Conservation (phyloP, 768 basidiomycete species). For the Collybia mongolica region DNA sequence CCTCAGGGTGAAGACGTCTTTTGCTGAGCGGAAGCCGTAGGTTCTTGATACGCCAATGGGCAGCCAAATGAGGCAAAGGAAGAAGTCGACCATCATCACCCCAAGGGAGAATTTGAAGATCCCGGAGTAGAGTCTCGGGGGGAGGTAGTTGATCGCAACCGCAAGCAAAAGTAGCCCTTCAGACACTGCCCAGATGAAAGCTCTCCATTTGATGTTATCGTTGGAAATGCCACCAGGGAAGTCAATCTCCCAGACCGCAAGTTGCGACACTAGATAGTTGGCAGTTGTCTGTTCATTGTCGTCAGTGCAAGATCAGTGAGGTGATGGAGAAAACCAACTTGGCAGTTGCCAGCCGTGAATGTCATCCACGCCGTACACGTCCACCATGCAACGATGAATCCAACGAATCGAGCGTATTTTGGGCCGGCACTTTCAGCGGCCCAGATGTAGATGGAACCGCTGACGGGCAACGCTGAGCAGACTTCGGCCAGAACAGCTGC, state of each 20-base stretch:
- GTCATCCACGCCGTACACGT: slow-evolving; percentile 96
- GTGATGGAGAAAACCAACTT: slow-evolving; percentile 43
- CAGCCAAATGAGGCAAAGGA: slow-evolving; percentile 88
- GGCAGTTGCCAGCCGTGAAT: slow-evolving; percentile 84
- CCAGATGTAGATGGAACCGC: slow-evolving; percentile 95
- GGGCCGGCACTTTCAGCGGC: slow-evolving; percentile 90
- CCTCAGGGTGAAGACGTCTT: slow-evolving; percentile 80
- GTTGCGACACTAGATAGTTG: slow-evolving; percentile 85
- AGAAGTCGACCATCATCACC: slow-evolving; percentile 83
- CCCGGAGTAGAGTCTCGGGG: slow-evolving; percentile 68
- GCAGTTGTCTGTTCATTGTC: slow-evolving; percentile 63
- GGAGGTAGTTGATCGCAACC: slow-evolving; percentile 83
- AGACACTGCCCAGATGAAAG: slow-evolving; percentile 80
- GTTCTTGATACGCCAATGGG: slow-evolving; percentile 88
- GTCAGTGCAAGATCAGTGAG: background rate
- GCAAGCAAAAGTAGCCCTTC: slow-evolving; percentile 70
- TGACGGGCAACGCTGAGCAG: slow-evolving; percentile 83
- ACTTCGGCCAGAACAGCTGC: slow-evolving; percentile 87
- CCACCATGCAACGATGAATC: slow-evolving; percentile 94
- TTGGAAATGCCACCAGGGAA: slow-evolving; percentile 79
- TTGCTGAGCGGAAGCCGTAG: slow-evolving; percentile 83
- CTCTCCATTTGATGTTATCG: slow-evolving; percentile 81
- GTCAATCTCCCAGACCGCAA: slow-evolving; percentile 75
- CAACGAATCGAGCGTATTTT: slow-evolving; percentile 83
- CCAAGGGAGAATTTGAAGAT: slow-evolving; percentile 77